Base-by-base conservation (phyloP, 345 rosid genomes). In the Eutrema heterophyllum region DNA sequence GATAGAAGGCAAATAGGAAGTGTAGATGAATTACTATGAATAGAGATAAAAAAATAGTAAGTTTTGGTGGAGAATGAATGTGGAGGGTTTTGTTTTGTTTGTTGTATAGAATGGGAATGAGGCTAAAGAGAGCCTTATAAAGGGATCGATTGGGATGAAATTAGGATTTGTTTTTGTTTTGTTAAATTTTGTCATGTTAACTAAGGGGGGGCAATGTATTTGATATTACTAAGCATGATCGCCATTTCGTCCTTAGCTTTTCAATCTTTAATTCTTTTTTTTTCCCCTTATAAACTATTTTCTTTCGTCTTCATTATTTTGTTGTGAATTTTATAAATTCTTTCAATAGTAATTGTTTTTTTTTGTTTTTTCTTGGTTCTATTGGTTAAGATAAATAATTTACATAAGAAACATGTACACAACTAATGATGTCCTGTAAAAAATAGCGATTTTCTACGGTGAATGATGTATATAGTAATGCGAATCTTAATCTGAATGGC, bases 61-160 rank as follows among this genome's bases (percentile, higher is more conserved):
- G 10, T 39, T 53, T 57, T 52, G 39, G 53, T 36, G 11, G 63
- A 62, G 13, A 50, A 67, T 38, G 60, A 26, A 27, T 51, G 60
- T 40, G 46, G 49, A 41, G 3, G 40, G 64, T 43, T 68, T 43
- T 52, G 53, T n/a, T n/a, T n/a, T n/a, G n/a, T 44, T 61, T 68
- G 70, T 61, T 68, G 74, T 68, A 68, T 53, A 61, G 64, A 60
- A 54, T 8, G 52, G 53, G 64, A 60, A 36, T 8, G 52, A 75
- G 74, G 79, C 64, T 44, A 16, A 68, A 75, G 65, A 61, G 69
- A 75, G 79, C 64, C 79, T 68, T 62, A 35, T 5, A 43, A 60
- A 54, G 26, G 64, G 4, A 45, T 73, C n/a, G 30, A 54, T 52
- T 52, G 69, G 39, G 69, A 52, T 52, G 40, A 26, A 21, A 51